Conservation (phyloP, 192 early-diverging fungal genomes). For the Mortierella hygrophila region DNA sequence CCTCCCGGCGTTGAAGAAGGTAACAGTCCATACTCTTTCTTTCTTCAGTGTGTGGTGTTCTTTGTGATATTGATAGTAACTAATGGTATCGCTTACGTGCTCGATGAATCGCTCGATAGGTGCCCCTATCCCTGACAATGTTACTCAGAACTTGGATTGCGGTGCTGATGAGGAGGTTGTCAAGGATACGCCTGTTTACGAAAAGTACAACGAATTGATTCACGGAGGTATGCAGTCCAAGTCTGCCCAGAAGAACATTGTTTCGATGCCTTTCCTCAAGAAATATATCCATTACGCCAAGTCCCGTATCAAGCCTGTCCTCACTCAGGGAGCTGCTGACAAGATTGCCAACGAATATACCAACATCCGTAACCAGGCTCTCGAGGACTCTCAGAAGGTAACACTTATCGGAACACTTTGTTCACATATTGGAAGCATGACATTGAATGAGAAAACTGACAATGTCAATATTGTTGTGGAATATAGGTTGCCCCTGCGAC, state of each 20-base stretch:
- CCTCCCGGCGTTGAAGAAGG: slow-evolving; percentile 89
- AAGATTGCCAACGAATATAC: slow-evolving; percentile 86
- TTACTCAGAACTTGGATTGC: slow-evolving; percentile 58
- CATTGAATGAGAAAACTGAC: not conserved
- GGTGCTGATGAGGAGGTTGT: slow-evolving; percentile 65
- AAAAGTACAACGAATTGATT: slow-evolving; percentile 88
- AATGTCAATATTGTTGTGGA: not conserved
- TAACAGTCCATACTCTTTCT: slow-evolving; percentile 21
- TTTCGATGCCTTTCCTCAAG: slow-evolving; percentile 91
- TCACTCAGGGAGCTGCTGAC: slow-evolving; percentile 87
- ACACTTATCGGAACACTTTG: not conserved
- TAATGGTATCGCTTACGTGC: not conserved
- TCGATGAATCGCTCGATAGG: slow-evolving; percentile 30
- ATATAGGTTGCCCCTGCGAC: slow-evolving; percentile 93
- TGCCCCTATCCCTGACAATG: slow-evolving; percentile 61
- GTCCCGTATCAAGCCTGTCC: slow-evolving; percentile 83
- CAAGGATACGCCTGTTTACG: slow-evolving; percentile 79
- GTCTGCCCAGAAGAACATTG: slow-evolving; percentile 58
- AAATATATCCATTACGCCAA: slow-evolving; percentile 97
- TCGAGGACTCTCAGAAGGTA: slow-evolving; percentile 77
- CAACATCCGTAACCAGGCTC: slow-evolving; percentile 83
- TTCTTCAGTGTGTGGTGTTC: not conserved
- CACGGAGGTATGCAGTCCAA: slow-evolving; percentile 76
- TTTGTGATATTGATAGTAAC: not conserved
- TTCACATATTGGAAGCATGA: not conserved